Base-by-base conservation (phyloP, 108 stramenopile species). In the Cyclotella choctawhatcheeana region DNA sequence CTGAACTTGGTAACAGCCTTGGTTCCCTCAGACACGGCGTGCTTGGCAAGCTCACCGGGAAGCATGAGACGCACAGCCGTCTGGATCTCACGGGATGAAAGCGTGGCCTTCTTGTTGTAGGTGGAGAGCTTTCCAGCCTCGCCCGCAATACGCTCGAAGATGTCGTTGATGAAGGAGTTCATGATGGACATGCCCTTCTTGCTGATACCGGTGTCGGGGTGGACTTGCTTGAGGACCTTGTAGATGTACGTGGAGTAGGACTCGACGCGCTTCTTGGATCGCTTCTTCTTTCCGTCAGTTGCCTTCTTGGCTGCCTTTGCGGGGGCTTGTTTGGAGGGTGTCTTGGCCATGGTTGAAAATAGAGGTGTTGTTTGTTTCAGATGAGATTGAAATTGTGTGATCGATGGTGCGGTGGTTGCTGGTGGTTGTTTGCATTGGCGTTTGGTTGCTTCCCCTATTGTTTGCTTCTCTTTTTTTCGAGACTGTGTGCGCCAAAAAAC, bases 161-260 rank as follows among this genome's bases (percentile, higher is more conserved):
- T 40, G 37, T 40, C 37, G 37, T 40, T 40, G 37, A 40, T 40
- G 37, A 40, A 94, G 54, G 93, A 94, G 92, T 94, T 94, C 94
- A 96, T 90, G 84, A 95, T 92, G 80, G 88, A 89, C 92, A 96
- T 92, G 43, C 90, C 89, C 77, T 92, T 90, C 89, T 93, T 93
- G 74, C 91, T 92, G 85, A 96, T 93, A 59, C 92, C 89, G 22
- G 91, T 93, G 74, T 92, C 90, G 44, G 88, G 88, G 81, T 88
- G 85, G 71, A 88, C 88, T 64, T 88, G 85, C 88, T 95, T 95
- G 67, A 95, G 82, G 66, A 97, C 96, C 89, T 89, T 88, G 93
- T 97, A 94, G 78, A 97, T 95, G 92, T 95, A 95, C 32, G 90
- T 89, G 64, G 82, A 81, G 86, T 94, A 97, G 22, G 89, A 80